Base-by-base conservation (phyloP, 2,329 filamentous ascomycete species). In the Lasiodiplodia gonubiensis region DNA sequence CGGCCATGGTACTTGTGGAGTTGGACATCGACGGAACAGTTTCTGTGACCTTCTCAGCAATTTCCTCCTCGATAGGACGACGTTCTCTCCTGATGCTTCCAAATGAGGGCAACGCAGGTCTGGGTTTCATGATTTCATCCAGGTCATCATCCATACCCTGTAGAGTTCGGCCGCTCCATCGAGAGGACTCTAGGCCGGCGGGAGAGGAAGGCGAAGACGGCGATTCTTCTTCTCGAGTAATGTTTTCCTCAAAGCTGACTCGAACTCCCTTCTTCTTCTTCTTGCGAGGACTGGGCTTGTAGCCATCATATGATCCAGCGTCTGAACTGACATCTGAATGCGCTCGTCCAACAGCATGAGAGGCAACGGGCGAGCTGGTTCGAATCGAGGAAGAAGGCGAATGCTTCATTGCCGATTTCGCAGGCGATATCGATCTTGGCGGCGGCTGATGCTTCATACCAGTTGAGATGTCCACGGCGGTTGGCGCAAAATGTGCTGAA, bases 361-460 rank as follows among this genome's bases (percentile, higher is more conserved):
- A 39, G 3, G 49, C 30, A 21, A 54, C 37, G 12, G 67, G 82
- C 21, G 82, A 84, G 46, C 70, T 75, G 10, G 75, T 78, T 21
- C 82, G 76, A 12, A 80, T 70, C 0, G 81, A 83, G 1, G 85
- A 83, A 1, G 88, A 85, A 59, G 86, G 88, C 1, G 82, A 83
- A 35, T 88, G 83, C 75, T 94, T 94, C 70, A 94, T 74, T 1
- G 91, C 91, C 1, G 91, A 93, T 76, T 94, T 94, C 54, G 88
- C 88, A 11, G 92, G 92, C 0, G 91, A 93, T 12, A 91, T 81
- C 5, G 91, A 92, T 57, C 92, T 85, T 35, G 88, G 82, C 25
- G 90, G 89, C 6, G 91, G 92, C 65, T 88, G 85, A 74, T 94
- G 91, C 70, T 84, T 88, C 33, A 90, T 82, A 1, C 84, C 79